phyloP scores from a whole-genome alignment of 768 basidiomycete species.

The Trametes maxima region DNA sequence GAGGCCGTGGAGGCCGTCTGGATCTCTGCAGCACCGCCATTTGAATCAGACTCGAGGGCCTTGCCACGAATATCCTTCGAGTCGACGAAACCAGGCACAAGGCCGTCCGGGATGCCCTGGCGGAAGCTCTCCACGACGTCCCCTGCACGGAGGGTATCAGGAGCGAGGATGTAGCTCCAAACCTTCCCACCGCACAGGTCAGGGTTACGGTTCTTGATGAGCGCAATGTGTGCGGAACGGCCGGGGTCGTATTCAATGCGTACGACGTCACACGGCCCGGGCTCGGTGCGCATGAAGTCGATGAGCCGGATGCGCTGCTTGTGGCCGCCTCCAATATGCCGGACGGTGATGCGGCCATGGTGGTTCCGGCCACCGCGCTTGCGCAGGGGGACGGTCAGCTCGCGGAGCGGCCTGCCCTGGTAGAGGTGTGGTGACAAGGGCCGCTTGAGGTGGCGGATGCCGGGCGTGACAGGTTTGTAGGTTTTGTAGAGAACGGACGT shows the following conservation, averaged over 20 bases:
- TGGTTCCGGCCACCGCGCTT: slow-evolving; percentile 86
- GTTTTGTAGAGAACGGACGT: slow-evolving; percentile 73
- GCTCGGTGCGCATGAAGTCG: slow-evolving; percentile 80
- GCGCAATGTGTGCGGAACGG: slow-evolving; percentile 91
- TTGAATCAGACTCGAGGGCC: slow-evolving; percentile 25
- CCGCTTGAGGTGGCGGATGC: slow-evolving; percentile 84
- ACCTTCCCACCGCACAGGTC: slow-evolving; percentile 52
- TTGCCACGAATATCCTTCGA: slow-evolving; percentile 30
- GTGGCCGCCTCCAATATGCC: slow-evolving; percentile 91
- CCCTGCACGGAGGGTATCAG: slow-evolving; percentile 87
- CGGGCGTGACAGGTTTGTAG: slow-evolving; percentile 86
- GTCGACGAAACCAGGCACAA: slow-evolving; percentile 52
- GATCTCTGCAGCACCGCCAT: slow-evolving; percentile 26
- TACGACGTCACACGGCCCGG: slow-evolving; percentile 85
- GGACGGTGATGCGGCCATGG: slow-evolving; percentile 83
- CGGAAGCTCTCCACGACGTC: slow-evolving; percentile 87
- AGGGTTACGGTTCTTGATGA: slow-evolving; percentile 67
- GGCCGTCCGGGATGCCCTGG: slow-evolving; percentile 75
- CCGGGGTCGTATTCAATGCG: slow-evolving; percentile 98
- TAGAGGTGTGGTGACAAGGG: slow-evolving; percentile 83
- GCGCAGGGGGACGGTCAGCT: slow-evolving; percentile 79
- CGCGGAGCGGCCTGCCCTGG: slow-evolving; percentile 80
- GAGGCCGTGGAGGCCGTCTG: slow-evolving; percentile 50
- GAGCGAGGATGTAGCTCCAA: slow-evolving; percentile 93
- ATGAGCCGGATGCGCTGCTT: slow-evolving; percentile 80